Evolutionary conservation across 768 basidiomycete genomes (phyloP).

Genomic region (Pulveroboletus sp.): DNA sequence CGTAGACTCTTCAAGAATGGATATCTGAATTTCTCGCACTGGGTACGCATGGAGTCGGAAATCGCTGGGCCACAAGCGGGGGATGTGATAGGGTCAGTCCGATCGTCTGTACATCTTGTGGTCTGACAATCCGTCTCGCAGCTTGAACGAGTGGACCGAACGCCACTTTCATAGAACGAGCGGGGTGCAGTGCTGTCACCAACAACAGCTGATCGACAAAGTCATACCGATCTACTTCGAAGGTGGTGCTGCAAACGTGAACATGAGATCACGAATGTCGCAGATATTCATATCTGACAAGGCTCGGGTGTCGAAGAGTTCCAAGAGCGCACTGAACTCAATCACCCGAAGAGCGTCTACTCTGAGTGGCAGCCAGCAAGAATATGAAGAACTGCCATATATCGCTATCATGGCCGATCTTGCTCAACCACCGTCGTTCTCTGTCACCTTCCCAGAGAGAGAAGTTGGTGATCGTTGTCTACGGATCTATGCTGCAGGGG

Average conservation of each 20-base stretch:
- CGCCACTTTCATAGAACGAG: too few relatives aligned
- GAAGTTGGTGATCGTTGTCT: background rate
- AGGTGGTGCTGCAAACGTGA: background rate
- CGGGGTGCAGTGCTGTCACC: constrained; percentile 14
- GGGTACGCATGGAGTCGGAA: constrained; percentile 8
- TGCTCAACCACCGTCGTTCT: background rate
- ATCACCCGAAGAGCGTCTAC: background rate
- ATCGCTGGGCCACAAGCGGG: background rate
- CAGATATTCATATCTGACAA: constrained; percentile 19
- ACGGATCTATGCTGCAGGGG: background rate
- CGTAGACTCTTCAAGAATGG: constrained; percentile 4
- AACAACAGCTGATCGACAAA: constrained; percentile 12
- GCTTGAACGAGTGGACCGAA: constrained; percentile 6
- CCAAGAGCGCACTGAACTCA: background rate
- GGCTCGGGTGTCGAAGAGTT: background rate
- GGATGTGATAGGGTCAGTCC: background rate
- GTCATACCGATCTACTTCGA: constrained; percentile 19
- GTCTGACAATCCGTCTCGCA: background rate
- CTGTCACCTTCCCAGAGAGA: background rate
- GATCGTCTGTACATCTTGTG: background rate
- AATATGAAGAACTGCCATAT: background rate
- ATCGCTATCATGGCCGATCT: constrained; percentile 12
- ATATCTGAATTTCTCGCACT: constrained; percentile 11
- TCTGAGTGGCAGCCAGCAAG: background rate
- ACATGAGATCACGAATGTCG: background rate